phyloP scores from a whole-genome alignment of 257 asterid species.

The Solanum appendiculatum region DNA sequence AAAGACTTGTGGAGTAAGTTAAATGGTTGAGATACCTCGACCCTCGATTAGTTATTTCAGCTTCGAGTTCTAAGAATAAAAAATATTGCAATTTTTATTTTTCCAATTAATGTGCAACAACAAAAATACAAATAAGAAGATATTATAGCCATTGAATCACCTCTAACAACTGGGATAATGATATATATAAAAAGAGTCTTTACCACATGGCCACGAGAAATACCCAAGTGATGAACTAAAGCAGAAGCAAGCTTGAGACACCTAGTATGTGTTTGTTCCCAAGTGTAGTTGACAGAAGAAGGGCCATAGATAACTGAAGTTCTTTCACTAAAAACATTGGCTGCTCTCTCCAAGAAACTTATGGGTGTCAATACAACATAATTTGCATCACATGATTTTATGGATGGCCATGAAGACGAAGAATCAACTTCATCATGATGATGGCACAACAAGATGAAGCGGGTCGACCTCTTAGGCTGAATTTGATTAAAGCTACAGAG shows the following conservation, averaged over 20 bases:
- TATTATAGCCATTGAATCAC: no score
- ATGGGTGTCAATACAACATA: constrained; percentile 18
- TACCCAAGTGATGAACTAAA: not conserved
- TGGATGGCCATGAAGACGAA: not conserved
- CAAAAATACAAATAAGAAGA: no score
- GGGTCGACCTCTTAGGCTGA: not conserved
- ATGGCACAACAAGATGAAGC: not conserved
- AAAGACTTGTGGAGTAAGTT: not conserved
- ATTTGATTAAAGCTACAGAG: not conserved
- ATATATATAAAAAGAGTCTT: not conserved
- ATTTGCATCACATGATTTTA: constrained; percentile 22
- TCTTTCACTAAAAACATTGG: constrained; percentile 14
- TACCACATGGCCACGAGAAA: no score
- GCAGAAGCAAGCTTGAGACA: constrained; percentile 19
- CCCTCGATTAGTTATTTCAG: not conserved
- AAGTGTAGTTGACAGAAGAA: constrained; percentile 2
- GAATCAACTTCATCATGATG: not conserved
- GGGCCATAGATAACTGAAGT: constrained; percentile 4
- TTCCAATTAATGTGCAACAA: not conserved
- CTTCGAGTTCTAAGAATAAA: not conserved
- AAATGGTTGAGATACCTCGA: not conserved
- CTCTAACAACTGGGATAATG: no score
- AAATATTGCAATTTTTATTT: no score
- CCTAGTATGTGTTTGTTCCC: constrained; percentile 15
- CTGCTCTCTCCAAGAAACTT: constrained; percentile 23